Evolutionary conservation across 2,329 filamentous ascomycete species (phyloP).

Genomic region (Fusarium denticulatum): DNA sequence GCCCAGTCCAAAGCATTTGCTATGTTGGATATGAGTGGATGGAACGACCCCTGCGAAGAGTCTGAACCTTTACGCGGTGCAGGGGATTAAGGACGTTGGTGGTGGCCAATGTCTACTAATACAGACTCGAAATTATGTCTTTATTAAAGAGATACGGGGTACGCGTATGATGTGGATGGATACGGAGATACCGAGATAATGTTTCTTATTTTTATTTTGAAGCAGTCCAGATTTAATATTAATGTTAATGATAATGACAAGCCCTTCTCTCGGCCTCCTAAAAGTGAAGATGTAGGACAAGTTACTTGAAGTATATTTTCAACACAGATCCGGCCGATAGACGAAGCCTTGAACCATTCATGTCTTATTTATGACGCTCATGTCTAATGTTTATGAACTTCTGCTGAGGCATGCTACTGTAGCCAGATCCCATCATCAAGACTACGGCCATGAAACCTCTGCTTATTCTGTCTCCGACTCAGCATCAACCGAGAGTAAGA

Average conservation of each 20-base stretch:
- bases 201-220: constrained; percentile 18
- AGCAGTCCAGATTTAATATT: constrained; percentile 28
- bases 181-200: constrained; percentile 18
- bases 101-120: constrained; percentile 35
- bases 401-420: not conserved
- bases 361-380: not conserved
- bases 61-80: constrained; percentile 45
- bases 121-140: constrained; percentile 29
- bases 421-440: not conserved
- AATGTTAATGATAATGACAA: constrained; percentile 26
- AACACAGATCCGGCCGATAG: not conserved
- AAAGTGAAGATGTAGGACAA: not conserved
- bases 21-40: constrained; percentile 13
- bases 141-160: constrained; percentile 7
- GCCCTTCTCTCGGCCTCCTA: not conserved
- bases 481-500: constrained; percentile 49
- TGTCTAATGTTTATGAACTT: not conserved
- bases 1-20: not conserved
- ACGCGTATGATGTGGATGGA: constrained; percentile 1
- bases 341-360: not conserved
- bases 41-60: constrained; percentile 38
- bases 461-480: constrained; percentile 23
- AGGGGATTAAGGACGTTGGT: constrained; percentile 37
- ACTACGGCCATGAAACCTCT: not conserved
- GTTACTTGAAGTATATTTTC: not conserved